Base-by-base conservation (phyloP, 2,329 filamentous ascomycete genomes). In the Alternaria sp. region DNA sequence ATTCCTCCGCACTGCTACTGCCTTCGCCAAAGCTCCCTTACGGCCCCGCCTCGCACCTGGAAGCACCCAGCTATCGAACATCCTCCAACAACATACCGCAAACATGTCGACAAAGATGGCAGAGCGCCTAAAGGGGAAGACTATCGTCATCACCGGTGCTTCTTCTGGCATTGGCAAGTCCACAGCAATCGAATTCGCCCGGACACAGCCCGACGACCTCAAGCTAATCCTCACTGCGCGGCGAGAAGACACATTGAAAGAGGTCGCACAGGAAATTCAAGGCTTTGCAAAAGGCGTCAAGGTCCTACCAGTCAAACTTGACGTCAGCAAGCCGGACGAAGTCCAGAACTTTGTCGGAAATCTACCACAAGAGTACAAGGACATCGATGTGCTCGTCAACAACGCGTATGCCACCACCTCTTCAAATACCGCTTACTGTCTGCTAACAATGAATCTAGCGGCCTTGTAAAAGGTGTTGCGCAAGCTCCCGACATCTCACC, bases 91-190 rank as follows among this genome's bases (percentile, higher is more conserved):
- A 55, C 67, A 70, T 4, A 58, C 69, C 44, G 64, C 85, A 73
- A 87, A 80, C 61, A 91, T 90, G 88, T 87, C 92, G 46, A 87
- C 92, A 43, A 89, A 91, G 76, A 89, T 92, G 82, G 87, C 87
- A 67, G 91, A 93, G 80, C 94, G 95, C 83, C 92, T 99, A 64
- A 87, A 91, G 75, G 94, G 94, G 87, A 98, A 98, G 84, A 98
- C 94, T 5, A 85, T 98, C 63, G 82, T 98, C 61, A 88, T 99
- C 67, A 98, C 96, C 6, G 96, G 96, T 60, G 96, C 96, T 30
- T 96, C 92, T 5, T 96, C 93, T 20, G 96, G 96, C 66, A 98
- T 99, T 80, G 96, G 96, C 23, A 88, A 87, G 60, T 88, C 87
- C 72, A 91, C 88, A 18, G 96, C 95, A n/a, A 84, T 96, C 69